Base-by-base conservation (phyloP, 1,139 yeast species). In the Taphrina wiesneri region DNA sequence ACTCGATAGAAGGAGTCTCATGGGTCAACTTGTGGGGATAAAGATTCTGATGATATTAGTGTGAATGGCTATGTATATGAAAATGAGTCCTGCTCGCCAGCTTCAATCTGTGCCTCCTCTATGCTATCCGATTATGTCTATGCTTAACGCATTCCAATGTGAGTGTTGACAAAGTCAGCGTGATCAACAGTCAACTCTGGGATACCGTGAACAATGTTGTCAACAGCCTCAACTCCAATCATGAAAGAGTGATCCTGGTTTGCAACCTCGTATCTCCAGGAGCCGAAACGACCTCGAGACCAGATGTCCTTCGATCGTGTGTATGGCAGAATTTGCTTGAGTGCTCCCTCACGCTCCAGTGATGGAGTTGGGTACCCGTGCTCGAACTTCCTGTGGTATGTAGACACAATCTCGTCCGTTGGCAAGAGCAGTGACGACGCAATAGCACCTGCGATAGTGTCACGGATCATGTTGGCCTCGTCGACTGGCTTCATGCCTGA, bases 211-310 rank as follows among this genome's bases (percentile, higher is more conserved):
- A 67, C 46, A 36, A 67, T 56, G 30, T 54, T 49, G 51, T 67
- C 69, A 25, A 63, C 67, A n/a, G 69, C 69, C 51, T 67, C 69
- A 21, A 67, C 69, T 21, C 69, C 69, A 19, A 63, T 64, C 69
- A 67, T 67, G 51, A 67, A 67, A 13, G 66, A 57, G 63, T 67
- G 69, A 21, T 67, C 69, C 45, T 67, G 69, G 28, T 67, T 67
- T 6, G 66, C 69, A n/a, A 67, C 69, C 39, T 67, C 69, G 41
- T 67, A 67, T 43, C 67, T 56, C 69, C 69, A 67, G 6, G 69
- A 57, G 5, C 69, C 69, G 59, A 67, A 67, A 9, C 69, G 60
- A 21, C 69, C 69, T 17, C 69, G 67, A 19, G 69, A 67, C 45
- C 47, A 64, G 43, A 67, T 67, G 23, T 49, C 63, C 46, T 41